Conservation (phyloP, 371 early-diverging fungal species). For the Mucor circinelloides region DNA sequence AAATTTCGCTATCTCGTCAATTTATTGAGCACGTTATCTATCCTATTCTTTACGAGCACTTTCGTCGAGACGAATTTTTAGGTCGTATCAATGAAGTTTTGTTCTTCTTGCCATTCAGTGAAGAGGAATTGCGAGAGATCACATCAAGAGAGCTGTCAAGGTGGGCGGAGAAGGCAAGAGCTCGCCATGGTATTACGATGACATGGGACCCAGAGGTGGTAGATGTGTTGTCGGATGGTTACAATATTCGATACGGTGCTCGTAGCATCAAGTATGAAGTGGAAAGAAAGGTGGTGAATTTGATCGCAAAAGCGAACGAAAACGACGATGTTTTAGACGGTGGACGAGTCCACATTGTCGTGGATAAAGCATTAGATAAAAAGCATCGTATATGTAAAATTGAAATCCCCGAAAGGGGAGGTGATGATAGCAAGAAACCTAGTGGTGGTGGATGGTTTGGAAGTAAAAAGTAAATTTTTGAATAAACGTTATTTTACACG, state of each 20-base stretch:
- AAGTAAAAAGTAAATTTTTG: conserved; percentile 2
- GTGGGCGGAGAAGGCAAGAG: conserved; percentile 59
- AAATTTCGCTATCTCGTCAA: conserved; percentile 47
- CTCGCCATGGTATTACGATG: conserved; percentile 55
- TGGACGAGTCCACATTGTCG: conserved; percentile 44
- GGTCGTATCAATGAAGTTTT: conserved; percentile 67
- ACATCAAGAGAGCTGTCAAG: conserved; percentile 49
- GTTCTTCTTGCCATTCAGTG: conserved; percentile 60
- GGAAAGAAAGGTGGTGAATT: conserved; percentile 55
- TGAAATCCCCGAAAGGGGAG: conserved; percentile 44
- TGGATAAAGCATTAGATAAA: conserved; percentile 37
- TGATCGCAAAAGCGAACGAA: conserved; percentile 64
- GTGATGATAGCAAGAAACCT: conserved; percentile 39
- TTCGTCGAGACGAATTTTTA: conserved; percentile 63
- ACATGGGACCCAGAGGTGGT: conserved; percentile 60
- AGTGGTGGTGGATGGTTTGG: conserved; percentile 40
- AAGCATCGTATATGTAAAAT: conserved; percentile 41
- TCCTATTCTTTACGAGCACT: conserved; percentile 61
- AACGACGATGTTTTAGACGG: conserved; percentile 57
- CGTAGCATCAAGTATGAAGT: conserved; percentile 67
- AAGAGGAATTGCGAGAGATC: conserved; percentile 53
- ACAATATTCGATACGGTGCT: conserved; percentile 65
- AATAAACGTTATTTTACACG: no score
- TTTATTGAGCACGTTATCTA: conserved; percentile 61
- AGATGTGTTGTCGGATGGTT: conserved; percentile 49